Evolutionary conservation across 345 rosid species (phyloP).

Genomic region (Aethionema arabicum): DNA sequence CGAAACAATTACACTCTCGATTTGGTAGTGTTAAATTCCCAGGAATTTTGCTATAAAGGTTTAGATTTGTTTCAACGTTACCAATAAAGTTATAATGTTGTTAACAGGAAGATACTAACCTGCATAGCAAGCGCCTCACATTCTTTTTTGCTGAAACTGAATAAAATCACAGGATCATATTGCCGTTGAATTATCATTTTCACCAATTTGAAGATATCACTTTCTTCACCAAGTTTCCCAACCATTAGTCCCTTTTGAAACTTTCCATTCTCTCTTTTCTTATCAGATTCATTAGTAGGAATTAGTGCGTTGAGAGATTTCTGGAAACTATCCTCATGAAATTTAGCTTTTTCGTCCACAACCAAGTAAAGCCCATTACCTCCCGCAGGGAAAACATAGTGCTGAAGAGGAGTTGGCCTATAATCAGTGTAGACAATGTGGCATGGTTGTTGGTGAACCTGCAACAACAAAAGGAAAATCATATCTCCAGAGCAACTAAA

Average conservation of each 20-base stretch:
- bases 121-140: slow-evolving; percentile 99
- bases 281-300: slow-evolving; percentile 67
- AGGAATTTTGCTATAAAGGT: no score
- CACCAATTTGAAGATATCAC: slow-evolving; percentile 95
- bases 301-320: slow-evolving; percentile 84
- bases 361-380: slow-evolving; percentile 88
- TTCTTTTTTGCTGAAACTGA: slow-evolving; percentile 97
- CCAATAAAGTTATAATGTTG: background rate
- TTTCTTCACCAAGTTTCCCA: slow-evolving; percentile 90
- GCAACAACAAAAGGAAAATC: slow-evolving; percentile 29
- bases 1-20: no score
- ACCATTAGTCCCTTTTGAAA: slow-evolving; percentile 63
- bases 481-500: slow-evolving; percentile 13
- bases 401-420: slow-evolving; percentile 98
- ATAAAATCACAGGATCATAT: slow-evolving; percentile 94
- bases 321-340: slow-evolving; percentile 94
- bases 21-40: no score
- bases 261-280: slow-evolving; percentile 75
- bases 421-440: slow-evolving; percentile 98
- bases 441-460: slow-evolving; percentile 97
- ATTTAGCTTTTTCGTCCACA: slow-evolving; percentile 90
- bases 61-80: background rate
- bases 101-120: slow-evolving; percentile 47
- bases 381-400: slow-evolving; percentile 92
- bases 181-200: slow-evolving; percentile 96